phyloP scores from a whole-genome alignment of 805 yeast species.

The Allodekkera sacchari region DNA sequence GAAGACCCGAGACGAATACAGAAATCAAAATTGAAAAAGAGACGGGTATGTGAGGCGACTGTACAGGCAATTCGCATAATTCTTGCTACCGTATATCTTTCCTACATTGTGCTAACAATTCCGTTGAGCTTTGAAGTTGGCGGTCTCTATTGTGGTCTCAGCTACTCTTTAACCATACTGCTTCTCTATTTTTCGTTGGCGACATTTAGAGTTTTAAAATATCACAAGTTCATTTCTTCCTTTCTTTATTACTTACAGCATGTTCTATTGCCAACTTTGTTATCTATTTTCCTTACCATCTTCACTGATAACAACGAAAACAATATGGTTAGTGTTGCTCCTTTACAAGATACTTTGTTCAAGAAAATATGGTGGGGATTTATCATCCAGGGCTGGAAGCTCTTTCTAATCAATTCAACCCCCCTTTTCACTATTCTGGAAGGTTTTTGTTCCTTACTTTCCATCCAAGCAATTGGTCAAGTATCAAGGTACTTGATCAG shows the following conservation, averaged over 20 bases:
- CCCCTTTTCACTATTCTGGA: constrained; percentile 84
- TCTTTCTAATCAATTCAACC: constrained; percentile 68
- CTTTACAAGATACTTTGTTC: constrained; percentile 6
- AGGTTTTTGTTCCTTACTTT: constrained; percentile 84
- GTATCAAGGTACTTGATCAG: constrained; percentile 61
- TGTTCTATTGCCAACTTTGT: constrained; percentile 68
- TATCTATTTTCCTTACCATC: constrained; percentile 58
- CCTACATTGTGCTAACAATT: constrained; percentile 67
- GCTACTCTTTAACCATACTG: constrained; percentile 70
- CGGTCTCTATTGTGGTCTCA: constrained; percentile 81
- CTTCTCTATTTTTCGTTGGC: constrained; percentile 65
- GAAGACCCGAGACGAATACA: too few relatives aligned
- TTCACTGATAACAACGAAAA: constrained; percentile 30
- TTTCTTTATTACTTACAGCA: constrained; percentile 74
- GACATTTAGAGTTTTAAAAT: constrained; percentile 51
- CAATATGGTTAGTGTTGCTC: constrained; percentile 2
- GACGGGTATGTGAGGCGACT: too few relatives aligned
- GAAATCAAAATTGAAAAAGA: too few relatives aligned
- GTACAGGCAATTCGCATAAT: constrained; percentile 25
- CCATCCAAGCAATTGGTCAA: constrained; percentile 90
- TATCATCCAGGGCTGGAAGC: constrained; percentile 60
- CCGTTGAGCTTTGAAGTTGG: constrained; percentile 94
- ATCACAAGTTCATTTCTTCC: constrained; percentile 36
- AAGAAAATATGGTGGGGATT: constrained; percentile 26
- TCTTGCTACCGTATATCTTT: constrained; percentile 53